Conservation (phyloP, 2,329 filamentous ascomycete genomes). For the Pestalotiopsis sp. region DNA sequence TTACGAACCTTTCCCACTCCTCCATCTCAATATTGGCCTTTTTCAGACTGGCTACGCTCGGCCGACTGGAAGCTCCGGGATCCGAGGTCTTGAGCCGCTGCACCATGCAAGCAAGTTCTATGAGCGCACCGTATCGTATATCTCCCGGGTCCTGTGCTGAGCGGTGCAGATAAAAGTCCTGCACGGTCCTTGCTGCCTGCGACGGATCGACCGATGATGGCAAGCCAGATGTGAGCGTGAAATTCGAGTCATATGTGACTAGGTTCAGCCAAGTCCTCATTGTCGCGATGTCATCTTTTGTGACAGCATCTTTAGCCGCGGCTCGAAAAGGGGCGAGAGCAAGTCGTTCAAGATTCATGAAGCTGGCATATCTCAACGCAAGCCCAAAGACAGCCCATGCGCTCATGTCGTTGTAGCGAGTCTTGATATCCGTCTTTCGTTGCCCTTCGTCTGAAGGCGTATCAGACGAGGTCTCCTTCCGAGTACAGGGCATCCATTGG, state of each 20-base stretch:
- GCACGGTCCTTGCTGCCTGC: not conserved
- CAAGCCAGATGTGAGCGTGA: slow-evolving; percentile 4
- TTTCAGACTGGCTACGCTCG: slow-evolving; percentile 2
- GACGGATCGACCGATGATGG: not conserved
- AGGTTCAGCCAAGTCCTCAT: slow-evolving; percentile 11
- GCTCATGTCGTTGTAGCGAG: slow-evolving; percentile 10
- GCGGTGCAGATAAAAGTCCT: not conserved
- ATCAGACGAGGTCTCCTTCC: not conserved
- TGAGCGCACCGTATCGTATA: not conserved
- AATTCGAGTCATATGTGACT: slow-evolving; percentile 1
- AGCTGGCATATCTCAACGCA: slow-evolving; percentile 3
- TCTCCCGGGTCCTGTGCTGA: slow-evolving; percentile 1
- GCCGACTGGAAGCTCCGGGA: not conserved
- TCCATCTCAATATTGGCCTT: slow-evolving; percentile 10
- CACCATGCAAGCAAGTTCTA: slow-evolving; percentile 6
- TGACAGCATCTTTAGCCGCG: not conserved
- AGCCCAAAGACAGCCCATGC: slow-evolving; percentile 8
- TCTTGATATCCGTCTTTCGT: not conserved
- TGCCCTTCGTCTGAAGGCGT: not conserved
- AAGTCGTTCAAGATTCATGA: slow-evolving; percentile 1
- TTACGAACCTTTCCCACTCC: slow-evolving; percentile 5
- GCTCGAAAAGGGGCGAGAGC: slow-evolving; percentile 3
- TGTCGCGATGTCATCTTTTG: not conserved
- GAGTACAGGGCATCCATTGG: slow-evolving; percentile 10
- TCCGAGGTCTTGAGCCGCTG: not conserved